Conservation (phyloP, 352 stramenopile genomes). For the Phytopythium ostracodes region DNA sequence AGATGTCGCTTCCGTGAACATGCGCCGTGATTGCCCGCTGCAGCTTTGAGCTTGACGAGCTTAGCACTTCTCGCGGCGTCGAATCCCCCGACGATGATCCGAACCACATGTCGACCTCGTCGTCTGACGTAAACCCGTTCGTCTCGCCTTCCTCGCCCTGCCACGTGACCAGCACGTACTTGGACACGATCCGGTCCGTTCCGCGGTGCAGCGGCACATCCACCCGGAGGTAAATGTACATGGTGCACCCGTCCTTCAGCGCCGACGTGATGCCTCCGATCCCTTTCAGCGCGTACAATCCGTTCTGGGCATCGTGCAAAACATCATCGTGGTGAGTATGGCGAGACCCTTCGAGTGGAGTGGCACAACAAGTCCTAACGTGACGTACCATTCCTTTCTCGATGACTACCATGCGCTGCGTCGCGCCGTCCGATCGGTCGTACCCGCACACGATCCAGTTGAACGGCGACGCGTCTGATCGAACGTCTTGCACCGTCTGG, state of each 20-base stretch:
- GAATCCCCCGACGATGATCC: slow-evolving; percentile 28
- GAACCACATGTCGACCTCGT: slow-evolving; percentile 63
- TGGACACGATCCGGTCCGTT: slow-evolving; percentile 81
- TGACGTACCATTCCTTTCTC: slow-evolving; percentile 81
- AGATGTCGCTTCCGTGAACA: slow-evolving; percentile 81
- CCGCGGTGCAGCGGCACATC: slow-evolving; percentile 79
- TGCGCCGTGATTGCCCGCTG: slow-evolving; percentile 76
- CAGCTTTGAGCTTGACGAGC: slow-evolving; percentile 65
- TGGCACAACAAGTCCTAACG: neutral
- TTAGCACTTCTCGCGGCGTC: slow-evolving; percentile 34
- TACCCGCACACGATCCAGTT: slow-evolving; percentile 87
- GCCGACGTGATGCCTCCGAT: slow-evolving; percentile 75
- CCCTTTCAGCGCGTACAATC: slow-evolving; percentile 77
- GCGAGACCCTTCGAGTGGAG: neutral
- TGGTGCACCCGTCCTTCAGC: slow-evolving; percentile 69
- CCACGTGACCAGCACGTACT: slow-evolving; percentile 87
- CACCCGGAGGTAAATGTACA: slow-evolving; percentile 90
- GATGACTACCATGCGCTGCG: slow-evolving; percentile 68
- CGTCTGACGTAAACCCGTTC: slow-evolving; percentile 64
- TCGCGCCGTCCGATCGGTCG: slow-evolving; percentile 51
- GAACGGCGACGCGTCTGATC: slow-evolving; percentile 70
- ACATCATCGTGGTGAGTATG: slow-evolving; percentile 2
- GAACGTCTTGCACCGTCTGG: slow-evolving; percentile 73
- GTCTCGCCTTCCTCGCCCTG: slow-evolving; percentile 49
- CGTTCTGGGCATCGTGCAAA: slow-evolving; percentile 51